Evolutionary conservation across 164 flowering plant species (phyloP).

Genomic region (Liquidambar formosana): DNA sequence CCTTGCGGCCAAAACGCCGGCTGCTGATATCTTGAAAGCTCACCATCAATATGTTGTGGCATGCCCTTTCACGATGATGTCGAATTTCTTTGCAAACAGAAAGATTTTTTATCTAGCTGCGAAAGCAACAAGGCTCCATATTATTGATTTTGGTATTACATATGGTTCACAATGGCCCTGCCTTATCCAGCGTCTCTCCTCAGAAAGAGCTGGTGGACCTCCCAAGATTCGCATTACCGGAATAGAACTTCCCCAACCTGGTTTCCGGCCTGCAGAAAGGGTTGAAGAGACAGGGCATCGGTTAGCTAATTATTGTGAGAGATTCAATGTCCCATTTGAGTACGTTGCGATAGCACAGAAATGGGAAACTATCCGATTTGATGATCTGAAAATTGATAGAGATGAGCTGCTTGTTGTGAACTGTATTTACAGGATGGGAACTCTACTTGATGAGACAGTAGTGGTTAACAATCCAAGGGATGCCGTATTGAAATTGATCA

Average conservation of each 20-base stretch:
- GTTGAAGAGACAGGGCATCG: constrained; percentile 35
- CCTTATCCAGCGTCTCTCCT: constrained; percentile 37
- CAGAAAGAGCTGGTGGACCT: constrained; percentile 32
- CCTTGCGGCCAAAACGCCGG: constrained; percentile 11
- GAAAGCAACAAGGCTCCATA: constrained; percentile 28
- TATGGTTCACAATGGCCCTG: constrained; percentile 51
- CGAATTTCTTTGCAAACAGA: constrained; percentile 23
- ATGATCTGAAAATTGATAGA: constrained; percentile 29
- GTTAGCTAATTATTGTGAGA: constrained; percentile 23
- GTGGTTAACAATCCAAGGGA: constrained; percentile 29
- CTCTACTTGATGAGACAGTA: constrained; percentile 36
- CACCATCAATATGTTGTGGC: constrained; percentile 21
- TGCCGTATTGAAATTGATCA: constrained; percentile 30
- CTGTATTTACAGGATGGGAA: constrained; percentile 26
- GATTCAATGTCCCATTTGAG: constrained; percentile 34
- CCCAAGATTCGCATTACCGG: constrained; percentile 41
- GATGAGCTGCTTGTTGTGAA: constrained; percentile 29
- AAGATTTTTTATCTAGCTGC: constrained; percentile 19
- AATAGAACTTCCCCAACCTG: constrained; percentile 39
- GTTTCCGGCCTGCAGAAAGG: constrained; percentile 36
- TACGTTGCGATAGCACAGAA: constrained; percentile 31
- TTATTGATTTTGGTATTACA: constrained; percentile 37
- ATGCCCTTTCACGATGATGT: constrained; percentile 35
- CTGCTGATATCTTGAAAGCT: constrained; percentile 30
- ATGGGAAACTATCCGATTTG: constrained; percentile 36